phyloP scores from a whole-genome alignment of 2,329 filamentous ascomycete genomes.

The Escovopsis sp. region DNA sequence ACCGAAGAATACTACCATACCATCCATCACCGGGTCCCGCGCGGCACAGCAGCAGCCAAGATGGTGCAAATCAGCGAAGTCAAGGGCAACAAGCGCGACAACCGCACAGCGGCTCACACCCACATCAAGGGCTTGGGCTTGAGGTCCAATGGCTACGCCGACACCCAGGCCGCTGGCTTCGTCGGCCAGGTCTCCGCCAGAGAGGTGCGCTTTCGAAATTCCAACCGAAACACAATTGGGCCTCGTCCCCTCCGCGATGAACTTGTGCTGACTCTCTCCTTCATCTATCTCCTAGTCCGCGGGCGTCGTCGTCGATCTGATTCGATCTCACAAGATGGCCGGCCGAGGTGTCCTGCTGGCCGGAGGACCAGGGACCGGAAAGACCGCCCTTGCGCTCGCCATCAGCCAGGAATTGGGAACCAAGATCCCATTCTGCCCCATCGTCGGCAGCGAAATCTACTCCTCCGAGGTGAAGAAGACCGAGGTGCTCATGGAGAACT shows the following conservation, averaged over 20 bases:
- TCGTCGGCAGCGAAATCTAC: conserved; percentile 96
- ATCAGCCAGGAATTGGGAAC: conserved; percentile 95
- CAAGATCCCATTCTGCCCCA: conserved; percentile 96
- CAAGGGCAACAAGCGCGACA: conserved; percentile 87
- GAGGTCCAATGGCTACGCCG: conserved; percentile 71
- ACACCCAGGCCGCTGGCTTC: conserved; percentile 67
- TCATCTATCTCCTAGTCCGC: conserved; percentile 50
- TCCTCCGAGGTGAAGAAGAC: conserved; percentile 99
- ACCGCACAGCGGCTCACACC: conserved; percentile 89
- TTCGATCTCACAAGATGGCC: conserved; percentile 94
- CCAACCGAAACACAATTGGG: neutral
- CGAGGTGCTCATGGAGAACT: conserved; percentile 98
- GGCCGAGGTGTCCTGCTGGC: conserved; percentile 86
- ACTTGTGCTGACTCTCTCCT: neutral
- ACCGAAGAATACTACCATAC: neutral
- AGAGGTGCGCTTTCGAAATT: conserved; percentile 45
- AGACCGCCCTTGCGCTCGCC: conserved; percentile 88
- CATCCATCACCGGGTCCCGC: neutral
- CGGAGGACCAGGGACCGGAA: conserved; percentile 89
- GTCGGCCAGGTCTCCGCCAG: conserved; percentile 77
- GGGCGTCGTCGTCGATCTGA: conserved; percentile 89
- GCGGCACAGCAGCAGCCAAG: conserved; percentile 17
- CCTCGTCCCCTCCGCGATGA: neutral
- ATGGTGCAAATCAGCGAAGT: conserved; percentile 92
- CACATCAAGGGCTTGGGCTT: conserved; percentile 94